These are phyloP conservation scores for Fragaria iinumae DNA, from an alignment of 306 rosid species.

Conservation along the genomic window DNA sequence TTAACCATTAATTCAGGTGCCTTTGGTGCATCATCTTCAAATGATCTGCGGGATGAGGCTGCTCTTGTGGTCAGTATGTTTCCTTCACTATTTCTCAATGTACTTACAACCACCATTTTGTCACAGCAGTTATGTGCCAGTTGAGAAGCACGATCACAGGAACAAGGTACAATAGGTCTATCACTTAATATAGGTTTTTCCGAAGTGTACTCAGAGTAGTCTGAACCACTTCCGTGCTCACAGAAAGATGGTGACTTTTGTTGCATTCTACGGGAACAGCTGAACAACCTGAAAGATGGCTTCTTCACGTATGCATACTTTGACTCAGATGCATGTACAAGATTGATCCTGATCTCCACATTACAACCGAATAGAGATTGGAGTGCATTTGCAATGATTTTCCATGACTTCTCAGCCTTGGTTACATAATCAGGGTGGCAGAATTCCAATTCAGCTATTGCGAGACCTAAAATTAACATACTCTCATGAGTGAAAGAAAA, in stretches of 20 bases:
- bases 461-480: conserved; percentile 50
- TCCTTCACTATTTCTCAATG: conserved; percentile 58
- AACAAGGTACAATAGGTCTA: conserved; percentile 32
- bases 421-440: conserved; percentile 46
- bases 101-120: conserved; percentile 38
- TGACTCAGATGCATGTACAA: conserved; percentile 40
- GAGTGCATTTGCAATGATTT: conserved; percentile 62
- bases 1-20: conserved; percentile 33
- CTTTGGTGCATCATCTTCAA: conserved; percentile 30
- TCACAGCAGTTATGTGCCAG: conserved; percentile 34
- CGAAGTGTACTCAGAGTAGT: conserved; percentile 35
- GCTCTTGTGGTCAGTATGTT: conserved; percentile 59
- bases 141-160: conserved; percentile 41
- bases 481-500: conserved; percentile 1
- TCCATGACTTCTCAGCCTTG: conserved; percentile 83
- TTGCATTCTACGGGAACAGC: conserved; percentile 54
- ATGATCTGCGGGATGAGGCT: conserved; percentile 32
- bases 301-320: conserved; percentile 45
- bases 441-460: conserved; percentile 72
- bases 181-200: conserved; percentile 44
- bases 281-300: conserved; percentile 53
- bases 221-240: conserved; percentile 50
- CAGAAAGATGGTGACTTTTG: conserved; percentile 38
- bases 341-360: conserved; percentile 70
- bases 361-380: conserved; percentile 61